phyloP scores from a whole-genome alignment of 1,284 basidiomycete species.

The Takashimella koratensis region DNA sequence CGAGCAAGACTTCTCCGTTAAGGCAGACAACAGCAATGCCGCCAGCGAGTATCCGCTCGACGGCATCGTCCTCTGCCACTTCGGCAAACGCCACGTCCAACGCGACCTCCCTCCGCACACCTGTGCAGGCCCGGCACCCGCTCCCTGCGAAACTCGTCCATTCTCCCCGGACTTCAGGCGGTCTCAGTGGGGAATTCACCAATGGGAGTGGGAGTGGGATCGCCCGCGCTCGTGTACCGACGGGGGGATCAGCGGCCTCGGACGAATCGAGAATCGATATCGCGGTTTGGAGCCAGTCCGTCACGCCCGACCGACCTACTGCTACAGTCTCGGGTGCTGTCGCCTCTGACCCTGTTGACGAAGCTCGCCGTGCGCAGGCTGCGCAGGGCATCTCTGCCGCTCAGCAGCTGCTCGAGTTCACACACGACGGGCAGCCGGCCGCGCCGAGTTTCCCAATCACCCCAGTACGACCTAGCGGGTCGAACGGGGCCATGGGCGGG shows the following conservation, averaged over 20 bases:
- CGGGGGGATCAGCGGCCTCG: not conserved
- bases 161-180: not conserved
- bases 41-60: slow-evolving; percentile 9
- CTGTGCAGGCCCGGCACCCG: slow-evolving; percentile 9
- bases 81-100: not conserved
- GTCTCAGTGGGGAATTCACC: not conserved
- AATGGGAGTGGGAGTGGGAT: not conserved
- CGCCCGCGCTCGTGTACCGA: not conserved
- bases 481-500: not conserved
- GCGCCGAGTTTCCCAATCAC: slow-evolving; percentile 16
- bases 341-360: slow-evolving; percentile 55
- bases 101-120: slow-evolving; percentile 10
- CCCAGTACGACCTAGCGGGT: slow-evolving; percentile 17
- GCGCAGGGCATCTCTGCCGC: slow-evolving; percentile 85
- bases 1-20: slow-evolving; percentile 19
- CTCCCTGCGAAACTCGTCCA: not conserved
- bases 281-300: not conserved
- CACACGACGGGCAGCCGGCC: slow-evolving; percentile 15
- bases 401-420: slow-evolving; percentile 59
- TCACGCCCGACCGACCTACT: not conserved
- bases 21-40: slow-evolving; percentile 14
- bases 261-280: slow-evolving; percentile 1
- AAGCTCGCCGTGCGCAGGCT: slow-evolving; percentile 74
- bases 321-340: slow-evolving; percentile 3
- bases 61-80: slow-evolving; percentile 15